Evolutionary conservation across 495 filamentous ascomycete genomes (phyloP), one percentile per base, ranked within the genome.

Genomic region (Halenospora varia): DNA sequence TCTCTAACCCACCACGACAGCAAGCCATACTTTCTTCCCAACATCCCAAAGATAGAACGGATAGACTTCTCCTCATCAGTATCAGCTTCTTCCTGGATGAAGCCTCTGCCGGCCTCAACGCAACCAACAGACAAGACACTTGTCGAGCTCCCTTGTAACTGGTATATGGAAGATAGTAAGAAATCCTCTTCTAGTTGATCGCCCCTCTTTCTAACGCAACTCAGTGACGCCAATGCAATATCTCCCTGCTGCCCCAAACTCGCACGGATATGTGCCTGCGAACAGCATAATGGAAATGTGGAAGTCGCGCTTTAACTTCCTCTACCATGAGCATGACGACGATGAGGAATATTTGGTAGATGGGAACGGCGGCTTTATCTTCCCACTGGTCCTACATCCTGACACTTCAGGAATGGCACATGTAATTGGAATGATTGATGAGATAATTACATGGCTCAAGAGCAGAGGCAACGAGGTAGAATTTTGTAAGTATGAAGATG

Each of bases 301-400:
- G 82, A 71, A 76, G 52, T 73, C 78, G 44, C 77, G 83, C 47
- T 86, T 85, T 61, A 73, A 82, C 51, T 85, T 79, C 67, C 79
- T 79, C 55, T 85, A 83, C 57, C 72, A 78, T 26, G 82, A 85
- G 66, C 77, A 82, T 55, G 80, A 84, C 53, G 10, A 18, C 18
- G 62, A 57, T 55, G 80, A 84, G 52, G 10, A 18, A 18, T 57
- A 57, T 0, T 35, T 25, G 19, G 39, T 2, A 15, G 42, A 46
- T 11, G 45, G 29, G 13, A 53, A 53, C 15, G 50, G 48, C 1
- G 76, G 79, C 48, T 87, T 85, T 57, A 70, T 85, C 10, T 85
- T 84, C 66, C 82, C 82, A 2, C 77, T 85, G 49, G 78, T 80
- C 1, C 77, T 83, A 40, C 82, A 86, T 68, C 82, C 82, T 8